These are phyloP conservation scores for Gastrolobium villosum DNA, from an alignment of 306 rosid genomes.

Conservation along the genomic window DNA sequence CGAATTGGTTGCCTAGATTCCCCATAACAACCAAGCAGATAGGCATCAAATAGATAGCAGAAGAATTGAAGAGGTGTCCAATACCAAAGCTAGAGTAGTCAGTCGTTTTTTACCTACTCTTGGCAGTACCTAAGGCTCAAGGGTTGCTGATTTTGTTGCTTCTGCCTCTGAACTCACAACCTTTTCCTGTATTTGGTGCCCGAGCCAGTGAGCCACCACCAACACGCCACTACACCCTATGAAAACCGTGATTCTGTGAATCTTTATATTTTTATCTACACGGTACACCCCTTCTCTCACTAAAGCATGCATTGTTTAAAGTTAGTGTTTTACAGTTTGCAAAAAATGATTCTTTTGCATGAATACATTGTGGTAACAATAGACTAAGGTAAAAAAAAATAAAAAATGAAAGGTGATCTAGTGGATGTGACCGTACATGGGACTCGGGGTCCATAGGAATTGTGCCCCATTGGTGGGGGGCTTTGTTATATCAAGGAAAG, in stretches of 20 bases:
- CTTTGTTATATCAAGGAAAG: slow-evolving; percentile 20
- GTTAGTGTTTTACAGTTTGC: not conserved
- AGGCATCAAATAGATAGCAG: slow-evolving; percentile 1
- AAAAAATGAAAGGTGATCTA: not conserved
- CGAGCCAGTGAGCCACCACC: slow-evolving; percentile 11
- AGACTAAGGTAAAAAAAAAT: not conserved
- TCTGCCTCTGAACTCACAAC: slow-evolving; percentile 36
- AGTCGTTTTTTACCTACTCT: not conserved
- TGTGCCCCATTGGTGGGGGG: slow-evolving; percentile 45
- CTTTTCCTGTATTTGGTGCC: not conserved
- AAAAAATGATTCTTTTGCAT: not conserved
- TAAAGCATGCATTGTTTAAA: slow-evolving; percentile 7
- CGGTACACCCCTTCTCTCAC: not conserved
- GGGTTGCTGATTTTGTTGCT: slow-evolving; percentile 40
- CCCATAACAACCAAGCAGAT: not conserved
- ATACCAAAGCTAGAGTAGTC: not conserved
- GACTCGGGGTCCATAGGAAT: slow-evolving; percentile 33
- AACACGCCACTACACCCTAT: slow-evolving; percentile 17
- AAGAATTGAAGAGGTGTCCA: not conserved
- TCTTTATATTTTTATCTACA: not conserved
- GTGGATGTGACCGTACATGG: slow-evolving; percentile 53
- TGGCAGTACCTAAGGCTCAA: slow-evolving; percentile 12
- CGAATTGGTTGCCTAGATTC: not conserved
- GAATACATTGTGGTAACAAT: not conserved
- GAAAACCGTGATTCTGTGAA: slow-evolving; percentile 9